A percentile compares a stretch with the other conserved stretches of the same genome.
phyloP scores from a whole-genome alignment of 2,329 filamentous ascomycete genomes.

The Hawksworthiomyces lignivorus region DNA sequence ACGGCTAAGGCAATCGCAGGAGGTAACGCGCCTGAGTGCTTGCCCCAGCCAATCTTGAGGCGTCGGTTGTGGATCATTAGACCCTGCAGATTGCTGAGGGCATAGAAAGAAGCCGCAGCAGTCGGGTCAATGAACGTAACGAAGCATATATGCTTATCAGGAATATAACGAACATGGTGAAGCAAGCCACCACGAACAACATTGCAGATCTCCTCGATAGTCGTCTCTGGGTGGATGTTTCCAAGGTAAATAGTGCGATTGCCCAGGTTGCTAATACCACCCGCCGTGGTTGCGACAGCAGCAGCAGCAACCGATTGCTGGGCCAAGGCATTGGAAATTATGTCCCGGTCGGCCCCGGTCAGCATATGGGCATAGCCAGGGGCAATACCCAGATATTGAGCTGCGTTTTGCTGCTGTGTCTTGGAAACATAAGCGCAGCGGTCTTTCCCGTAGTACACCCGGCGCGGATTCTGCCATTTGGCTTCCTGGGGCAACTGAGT shows the following conservation, averaged over 20 bases:
- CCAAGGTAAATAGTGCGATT: conserved; percentile 97
- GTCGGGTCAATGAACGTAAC: conserved; percentile 99
- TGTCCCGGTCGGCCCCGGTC: conserved; percentile 88
- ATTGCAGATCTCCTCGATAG: conserved; percentile 99
- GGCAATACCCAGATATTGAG: conserved; percentile 94
- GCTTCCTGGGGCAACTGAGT: conserved; percentile 91
- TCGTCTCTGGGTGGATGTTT: conserved; percentile 98
- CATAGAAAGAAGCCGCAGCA: conserved; percentile 95
- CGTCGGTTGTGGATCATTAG: conserved; percentile 98
- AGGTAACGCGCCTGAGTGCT: conserved; percentile 93
- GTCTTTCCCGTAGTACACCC: conserved; percentile 98
- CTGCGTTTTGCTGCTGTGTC: conserved; percentile 98
- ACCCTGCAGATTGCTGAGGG: conserved; percentile 92
- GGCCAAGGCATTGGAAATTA: conserved; percentile 92
- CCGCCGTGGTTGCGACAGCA: conserved; percentile 91
- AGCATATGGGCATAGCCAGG: conserved; percentile 94
- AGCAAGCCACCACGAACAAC: conserved; percentile 91
- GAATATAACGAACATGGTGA: conserved; percentile 98
- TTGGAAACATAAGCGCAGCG: conserved; percentile 98
- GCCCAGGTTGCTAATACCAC: conserved; percentile 93
- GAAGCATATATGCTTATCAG: conserved; percentile 99
- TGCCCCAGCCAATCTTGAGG: conserved; percentile 98
- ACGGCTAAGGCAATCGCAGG: conserved; percentile 94
- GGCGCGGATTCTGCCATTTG: conserved; percentile 92
- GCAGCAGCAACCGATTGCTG: conserved; percentile 97